phyloP scores from a whole-genome alignment of 2,329 filamentous ascomycete genomes.

The Xylariaceae sp. region DNA sequence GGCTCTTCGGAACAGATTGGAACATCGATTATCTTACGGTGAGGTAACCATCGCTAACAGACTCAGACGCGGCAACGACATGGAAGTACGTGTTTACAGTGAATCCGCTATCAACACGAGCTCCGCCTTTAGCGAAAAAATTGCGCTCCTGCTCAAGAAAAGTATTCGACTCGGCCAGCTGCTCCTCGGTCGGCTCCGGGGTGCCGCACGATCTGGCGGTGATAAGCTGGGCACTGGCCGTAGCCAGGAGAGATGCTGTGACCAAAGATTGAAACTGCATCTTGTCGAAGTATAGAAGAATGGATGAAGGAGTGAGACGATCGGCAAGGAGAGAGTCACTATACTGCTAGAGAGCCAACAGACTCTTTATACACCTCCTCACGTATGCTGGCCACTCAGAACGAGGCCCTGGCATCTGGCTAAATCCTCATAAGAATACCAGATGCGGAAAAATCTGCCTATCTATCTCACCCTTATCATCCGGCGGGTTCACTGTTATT shows the following conservation, averaged over 20 bases:
- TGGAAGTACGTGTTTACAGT: slow-evolving; percentile 39
- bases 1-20: neutral
- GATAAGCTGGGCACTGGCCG: slow-evolving; percentile 22
- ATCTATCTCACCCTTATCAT: neutral
- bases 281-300: slow-evolving; percentile 6
- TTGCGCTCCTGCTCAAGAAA: slow-evolving; percentile 27
- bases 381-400: neutral
- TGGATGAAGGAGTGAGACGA: slow-evolving; percentile 7
- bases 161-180: slow-evolving; percentile 24
- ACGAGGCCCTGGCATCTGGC: neutral
- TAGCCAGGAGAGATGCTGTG: slow-evolving; percentile 24
- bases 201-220: slow-evolving; percentile 26
- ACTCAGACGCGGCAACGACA: slow-evolving; percentile 33
- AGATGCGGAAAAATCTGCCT: neutral
- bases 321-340: slow-evolving; percentile 5
- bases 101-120: slow-evolving; percentile 22
- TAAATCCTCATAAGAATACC: neutral
- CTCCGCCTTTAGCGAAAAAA: slow-evolving; percentile 21
- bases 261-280: slow-evolving; percentile 26
- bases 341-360: neutral
- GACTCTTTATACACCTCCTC: neutral
- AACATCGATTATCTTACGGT: slow-evolving; percentile 27
- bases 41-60: slow-evolving; percentile 33
- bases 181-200: slow-evolving; percentile 27
- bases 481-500: neutral